Evolutionary conservation across 1,284 basidiomycete genomes (phyloP).

Genomic region (Phellopilus nigrolimitatus): DNA sequence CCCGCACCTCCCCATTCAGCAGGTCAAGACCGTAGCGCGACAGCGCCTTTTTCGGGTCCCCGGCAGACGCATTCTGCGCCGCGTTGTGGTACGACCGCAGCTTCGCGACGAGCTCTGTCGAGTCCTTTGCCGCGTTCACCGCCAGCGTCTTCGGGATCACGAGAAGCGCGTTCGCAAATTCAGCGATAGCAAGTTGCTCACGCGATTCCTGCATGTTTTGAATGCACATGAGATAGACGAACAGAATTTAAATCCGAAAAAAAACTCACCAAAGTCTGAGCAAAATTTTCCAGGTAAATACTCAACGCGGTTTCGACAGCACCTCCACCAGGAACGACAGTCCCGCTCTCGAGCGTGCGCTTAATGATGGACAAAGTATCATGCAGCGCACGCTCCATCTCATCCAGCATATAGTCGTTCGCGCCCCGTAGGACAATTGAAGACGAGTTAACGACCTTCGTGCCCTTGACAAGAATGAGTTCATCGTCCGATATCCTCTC

Average conservation of each 20-base stretch:
- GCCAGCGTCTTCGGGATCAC: conserved; percentile 97
- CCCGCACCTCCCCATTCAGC: conserved; percentile 89
- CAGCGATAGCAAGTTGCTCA: conserved; percentile 98
- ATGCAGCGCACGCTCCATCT: conserved; percentile 98
- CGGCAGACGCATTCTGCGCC: conserved; percentile 85
- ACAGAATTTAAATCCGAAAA: conserved; percentile 4
- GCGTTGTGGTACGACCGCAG: conserved; percentile 96
- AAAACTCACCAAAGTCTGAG: conserved; percentile 81
- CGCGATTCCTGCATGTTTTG: conserved; percentile 72
- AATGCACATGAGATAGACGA: conserved; percentile 19
- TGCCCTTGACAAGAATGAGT: conserved; percentile 95
- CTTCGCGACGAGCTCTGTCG: conserved; percentile 96
- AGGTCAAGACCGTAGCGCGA: conserved; percentile 95
- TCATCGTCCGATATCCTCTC: conserved; percentile 99
- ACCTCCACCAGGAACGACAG: conserved; percentile 96
- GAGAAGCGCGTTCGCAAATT: conserved; percentile 91
- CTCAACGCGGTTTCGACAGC: conserved; percentile 96
- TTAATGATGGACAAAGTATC: conserved; percentile 96
- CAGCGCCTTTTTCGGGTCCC: conserved; percentile 94
- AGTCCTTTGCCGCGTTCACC: conserved; percentile 98
- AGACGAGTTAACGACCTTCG: conserved; percentile 91
- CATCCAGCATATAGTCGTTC: conserved; percentile 99
- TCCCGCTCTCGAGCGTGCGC: conserved; percentile 93
- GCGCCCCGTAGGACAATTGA: conserved; percentile 95
- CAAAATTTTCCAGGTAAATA: conserved; percentile 99